These are phyloP conservation scores for Candida corydali DNA, from an alignment of 805 yeast species.

Conservation along the genomic window DNA sequence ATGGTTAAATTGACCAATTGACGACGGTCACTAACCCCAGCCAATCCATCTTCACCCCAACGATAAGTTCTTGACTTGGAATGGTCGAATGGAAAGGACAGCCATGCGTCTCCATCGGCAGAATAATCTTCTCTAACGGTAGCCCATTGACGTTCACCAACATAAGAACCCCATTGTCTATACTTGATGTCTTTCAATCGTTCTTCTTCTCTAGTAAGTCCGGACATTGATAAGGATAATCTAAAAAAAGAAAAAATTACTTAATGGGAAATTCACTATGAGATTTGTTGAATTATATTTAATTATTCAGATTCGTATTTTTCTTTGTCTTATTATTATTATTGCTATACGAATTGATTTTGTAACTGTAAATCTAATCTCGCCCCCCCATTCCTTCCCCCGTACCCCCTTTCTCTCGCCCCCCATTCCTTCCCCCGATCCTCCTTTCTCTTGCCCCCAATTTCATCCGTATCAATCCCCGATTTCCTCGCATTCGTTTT, in stretches of 20 bases:
- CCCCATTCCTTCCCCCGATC: too few relatives aligned
- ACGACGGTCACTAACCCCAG: constrained; percentile 83
- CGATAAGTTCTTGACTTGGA: constrained; percentile 77
- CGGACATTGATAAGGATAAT: constrained; percentile 8
- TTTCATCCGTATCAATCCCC: too few relatives aligned
- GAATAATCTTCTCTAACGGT: constrained; percentile 88
- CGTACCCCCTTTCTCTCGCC: too few relatives aligned
- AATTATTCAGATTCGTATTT: too few relatives aligned
- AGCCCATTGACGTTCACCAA: constrained; percentile 86
- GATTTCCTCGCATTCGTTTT: too few relatives aligned
- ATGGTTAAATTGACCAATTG: constrained; percentile 72
- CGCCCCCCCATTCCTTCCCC: too few relatives aligned
- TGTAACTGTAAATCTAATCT: too few relatives aligned
- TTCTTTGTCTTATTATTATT: too few relatives aligned
- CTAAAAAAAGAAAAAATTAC: background rate
- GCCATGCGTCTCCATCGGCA: constrained; percentile 85
- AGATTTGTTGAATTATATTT: too few relatives aligned
- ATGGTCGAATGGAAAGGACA: constrained; percentile 79
- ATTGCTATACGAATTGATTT: too few relatives aligned
- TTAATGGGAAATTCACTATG: too few relatives aligned
- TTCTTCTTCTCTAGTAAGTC: constrained; percentile 34
- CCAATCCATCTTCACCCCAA: constrained; percentile 96
- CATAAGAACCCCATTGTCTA: constrained; percentile 89
- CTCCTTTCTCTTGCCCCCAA: too few relatives aligned
- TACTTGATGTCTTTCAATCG: constrained; percentile 51